Evolutionary conservation across 208 protist species (phyloP).

Genomic region (Crithidia acanthocephali): DNA sequence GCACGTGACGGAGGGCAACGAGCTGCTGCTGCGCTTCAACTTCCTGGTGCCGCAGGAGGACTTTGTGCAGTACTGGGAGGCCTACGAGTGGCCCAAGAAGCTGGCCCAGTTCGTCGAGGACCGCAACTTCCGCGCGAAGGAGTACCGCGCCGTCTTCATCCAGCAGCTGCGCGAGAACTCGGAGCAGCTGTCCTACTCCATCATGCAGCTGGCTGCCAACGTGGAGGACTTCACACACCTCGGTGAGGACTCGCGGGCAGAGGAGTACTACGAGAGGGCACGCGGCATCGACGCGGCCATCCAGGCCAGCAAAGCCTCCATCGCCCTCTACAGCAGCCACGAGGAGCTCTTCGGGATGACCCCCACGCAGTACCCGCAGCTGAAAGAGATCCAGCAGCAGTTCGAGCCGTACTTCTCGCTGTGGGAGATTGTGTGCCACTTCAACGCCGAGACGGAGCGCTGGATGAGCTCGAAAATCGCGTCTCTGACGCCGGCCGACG

Average conservation of each 20-base stretch:
- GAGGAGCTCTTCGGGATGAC: constrained; percentile 90
- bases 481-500: constrained; percentile 77
- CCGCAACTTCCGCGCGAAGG: constrained; percentile 90
- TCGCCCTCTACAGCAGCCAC: constrained; percentile 88
- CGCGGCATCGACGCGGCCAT: constrained; percentile 78
- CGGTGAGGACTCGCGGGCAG: constrained; percentile 84
- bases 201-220: constrained; percentile 78
- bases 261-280: constrained; percentile 90
- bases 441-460: constrained; percentile 83
- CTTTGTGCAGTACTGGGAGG: constrained; percentile 87
- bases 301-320: constrained; percentile 63
- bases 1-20: constrained; percentile 77
- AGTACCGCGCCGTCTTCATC: constrained; percentile 91
- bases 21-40: constrained; percentile 84
- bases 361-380: constrained; percentile 86
- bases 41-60: constrained; percentile 77
- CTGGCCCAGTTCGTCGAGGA: constrained; percentile 91
- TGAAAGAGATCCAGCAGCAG: constrained; percentile 84
- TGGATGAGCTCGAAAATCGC: constrained; percentile 92
- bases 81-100: constrained; percentile 92
- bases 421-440: constrained; percentile 90
- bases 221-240: constrained; percentile 90
- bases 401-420: constrained; percentile 92
- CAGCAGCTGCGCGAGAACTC: constrained; percentile 89
- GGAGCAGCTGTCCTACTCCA: constrained; percentile 81